Evolutionary conservation across 441 rosid genomes (phyloP), one percentile per base, ranked within the genome.

Genomic region (Eugenia klotzschiana): DNA sequence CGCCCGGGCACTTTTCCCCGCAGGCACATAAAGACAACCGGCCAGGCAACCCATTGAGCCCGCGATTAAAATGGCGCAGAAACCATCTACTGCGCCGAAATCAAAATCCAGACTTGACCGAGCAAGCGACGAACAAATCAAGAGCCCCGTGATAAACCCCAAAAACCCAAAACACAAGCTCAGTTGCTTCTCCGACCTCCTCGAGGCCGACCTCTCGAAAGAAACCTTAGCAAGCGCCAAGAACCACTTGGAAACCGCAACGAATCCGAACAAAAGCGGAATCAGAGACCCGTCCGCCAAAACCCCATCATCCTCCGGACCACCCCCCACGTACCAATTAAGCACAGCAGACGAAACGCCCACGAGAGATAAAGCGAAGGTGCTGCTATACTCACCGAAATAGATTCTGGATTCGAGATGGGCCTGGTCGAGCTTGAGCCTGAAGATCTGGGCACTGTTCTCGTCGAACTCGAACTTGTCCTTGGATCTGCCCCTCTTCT

Each of bases 381-480:
- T 88, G 26, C 86, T 86, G 54, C 88, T 87, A 81, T 94, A 94
- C 55, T 93, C 95, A 4, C 81, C 56, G 92, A 89, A 94, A 79
- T 88, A 94, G 80, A 96, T 87, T 40, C 96, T 90, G 18, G 97
- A 88, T 84, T 89, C 93, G 83, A 94, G 95, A 86, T 93, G 98
- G 69, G 85, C 91, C 80, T 92, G 91, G 50, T 96, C 99, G 81
- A 96, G 98, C 85, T 91, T 96, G 55, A 96, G 85, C 51, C 98
- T 87, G 82, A 96, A 96, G 95, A 94, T 96, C 98, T 94, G 99
- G 46, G 99, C 99, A 83, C 92, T 94, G 90, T 84, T 91, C 82
- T 96, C 99, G 86, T 94, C 99, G 88, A 96, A 96, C 85, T 96
- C 98, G 64, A 91, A 90, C 85, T 92, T 94, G 7, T 94, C 98